Conservation (phyloP, 1,284 basidiomycete genomes). For the Schizophyllum amplum region DNA sequence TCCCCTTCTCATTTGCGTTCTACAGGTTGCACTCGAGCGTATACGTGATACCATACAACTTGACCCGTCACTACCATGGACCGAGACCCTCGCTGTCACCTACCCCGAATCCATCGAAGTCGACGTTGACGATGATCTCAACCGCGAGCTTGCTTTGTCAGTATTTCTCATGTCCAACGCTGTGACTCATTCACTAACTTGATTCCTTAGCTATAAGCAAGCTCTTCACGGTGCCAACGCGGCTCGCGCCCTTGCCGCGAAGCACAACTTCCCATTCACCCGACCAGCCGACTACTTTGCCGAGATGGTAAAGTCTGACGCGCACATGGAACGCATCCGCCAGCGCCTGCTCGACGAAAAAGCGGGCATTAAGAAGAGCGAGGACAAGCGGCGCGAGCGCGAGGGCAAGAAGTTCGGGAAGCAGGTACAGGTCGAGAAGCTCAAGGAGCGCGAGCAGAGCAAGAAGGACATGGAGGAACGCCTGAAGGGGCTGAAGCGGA, state of each 20-base stretch:
- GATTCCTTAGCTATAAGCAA: constrained; percentile 79
- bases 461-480: constrained; percentile 85
- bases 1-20: constrained; percentile 3
- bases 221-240: constrained; percentile 76
- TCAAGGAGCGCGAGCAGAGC: constrained; percentile 68
- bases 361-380: constrained; percentile 85
- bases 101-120: constrained; percentile 72
- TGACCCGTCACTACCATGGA: constrained; percentile 73
- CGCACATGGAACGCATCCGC: constrained; percentile 97
- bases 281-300: constrained; percentile 97
- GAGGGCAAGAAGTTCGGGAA: constrained; percentile 98
- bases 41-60: constrained; percentile 77
- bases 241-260: constrained; percentile 68
- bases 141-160: constrained; percentile 91
- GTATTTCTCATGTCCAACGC: constrained; percentile 21
- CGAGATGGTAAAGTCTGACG: constrained; percentile 97
- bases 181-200: constrained; percentile 2
- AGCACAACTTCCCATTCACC: constrained; percentile 78
- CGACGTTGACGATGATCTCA: constrained; percentile 83
- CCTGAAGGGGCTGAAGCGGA: constrained; percentile 81
- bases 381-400: constrained; percentile 87
- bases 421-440: constrained; percentile 86
- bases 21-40: constrained; percentile 71
- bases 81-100: constrained; percentile 73
- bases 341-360: constrained; percentile 86